A percentile compares a stretch with the other conserved stretches of the same genome.
Evolutionary conservation across 129 eudicot genomes (phyloP).

Genomic region (Gnaphalium uliginosum): DNA sequence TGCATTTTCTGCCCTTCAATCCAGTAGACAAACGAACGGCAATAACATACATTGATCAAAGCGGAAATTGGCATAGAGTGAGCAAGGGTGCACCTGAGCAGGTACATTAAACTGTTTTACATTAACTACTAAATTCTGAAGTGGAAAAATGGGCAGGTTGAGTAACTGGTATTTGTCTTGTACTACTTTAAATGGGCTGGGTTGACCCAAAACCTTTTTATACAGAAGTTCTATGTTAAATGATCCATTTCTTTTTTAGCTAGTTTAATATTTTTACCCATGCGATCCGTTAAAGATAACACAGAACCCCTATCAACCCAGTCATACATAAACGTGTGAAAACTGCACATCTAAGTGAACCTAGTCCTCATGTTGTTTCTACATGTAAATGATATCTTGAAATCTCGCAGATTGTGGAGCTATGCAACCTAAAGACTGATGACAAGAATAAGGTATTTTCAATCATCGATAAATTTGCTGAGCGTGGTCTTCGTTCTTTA

Average conservation of each 20-base stretch:
- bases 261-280: too few relatives aligned
- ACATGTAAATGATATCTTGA: conserved; percentile 3
- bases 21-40: conserved; percentile 93
- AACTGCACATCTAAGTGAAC: not conserved
- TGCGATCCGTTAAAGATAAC: not conserved
- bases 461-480: conserved; percentile 84
- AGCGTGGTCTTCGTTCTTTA: conserved; percentile 89
- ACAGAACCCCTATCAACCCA: not conserved
- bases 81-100: conserved; percentile 99
- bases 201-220: not conserved
- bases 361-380: not conserved
- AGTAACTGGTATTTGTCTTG: not conserved
- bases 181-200: not conserved
- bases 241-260: not conserved
- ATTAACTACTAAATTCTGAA: not conserved
- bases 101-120: conserved; percentile 37
- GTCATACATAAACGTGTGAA: not conserved
- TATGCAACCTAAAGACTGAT: conserved; percentile 57
- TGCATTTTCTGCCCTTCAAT: conserved; percentile 81
- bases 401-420: conserved; percentile 60
- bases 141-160: not conserved
- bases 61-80: conserved; percentile 71
- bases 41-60: conserved; percentile 62
- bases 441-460: conserved; percentile 58
- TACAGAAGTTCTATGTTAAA: not conserved